A percentile compares a stretch with the other conserved stretches of the same genome.
phyloP scores from a whole-genome alignment of 2,329 filamentous ascomycete genomes.

The Paraconiothyrium sp. region DNA sequence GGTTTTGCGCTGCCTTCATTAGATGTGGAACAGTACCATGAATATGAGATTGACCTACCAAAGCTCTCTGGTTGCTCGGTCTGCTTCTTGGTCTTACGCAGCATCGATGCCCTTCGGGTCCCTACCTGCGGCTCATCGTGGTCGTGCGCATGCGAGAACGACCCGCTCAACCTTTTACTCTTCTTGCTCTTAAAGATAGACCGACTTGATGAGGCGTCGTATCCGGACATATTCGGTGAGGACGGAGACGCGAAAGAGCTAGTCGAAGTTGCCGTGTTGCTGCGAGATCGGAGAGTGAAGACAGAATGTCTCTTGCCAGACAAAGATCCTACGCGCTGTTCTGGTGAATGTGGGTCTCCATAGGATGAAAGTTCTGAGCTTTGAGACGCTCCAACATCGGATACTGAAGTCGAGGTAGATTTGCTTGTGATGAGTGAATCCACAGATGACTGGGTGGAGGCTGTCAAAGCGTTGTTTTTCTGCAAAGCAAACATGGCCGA shows the following conservation, averaged over 20 bases:
- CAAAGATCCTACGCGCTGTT: slow-evolving; percentile 35
- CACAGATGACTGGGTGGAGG: slow-evolving; percentile 46
- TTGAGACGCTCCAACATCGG: slow-evolving; percentile 39
- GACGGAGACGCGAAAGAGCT: slow-evolving; percentile 37
- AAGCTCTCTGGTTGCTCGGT: slow-evolving; percentile 32
- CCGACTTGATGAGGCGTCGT: slow-evolving; percentile 34
- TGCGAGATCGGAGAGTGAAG: slow-evolving; percentile 49
- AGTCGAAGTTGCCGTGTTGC: slow-evolving; percentile 49
- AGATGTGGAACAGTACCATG: slow-evolving; percentile 18
- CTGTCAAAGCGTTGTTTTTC: slow-evolving; percentile 42
- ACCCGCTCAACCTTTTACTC: slow-evolving; percentile 47
- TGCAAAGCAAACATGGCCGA: slow-evolving; percentile 49
- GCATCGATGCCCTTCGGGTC: slow-evolving; percentile 42
- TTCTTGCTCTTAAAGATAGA: slow-evolving; percentile 49
- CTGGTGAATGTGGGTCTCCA: slow-evolving; percentile 42
- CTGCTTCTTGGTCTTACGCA: slow-evolving; percentile 42
- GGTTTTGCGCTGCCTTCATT: slow-evolving; percentile 29
- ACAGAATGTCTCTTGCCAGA: slow-evolving; percentile 45
- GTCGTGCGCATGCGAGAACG: slow-evolving; percentile 35
- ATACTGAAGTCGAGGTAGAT: slow-evolving; percentile 31
- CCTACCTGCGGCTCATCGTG: slow-evolving; percentile 37
- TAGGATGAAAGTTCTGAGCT: slow-evolving; percentile 35
- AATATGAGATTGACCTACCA: slow-evolving; percentile 33
- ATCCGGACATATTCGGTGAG: slow-evolving; percentile 34
- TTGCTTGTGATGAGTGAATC: slow-evolving; percentile 39